These are phyloP conservation scores for Teunomyces stri DNA, from an alignment of 805 yeast genomes.

Conservation along the genomic window DNA sequence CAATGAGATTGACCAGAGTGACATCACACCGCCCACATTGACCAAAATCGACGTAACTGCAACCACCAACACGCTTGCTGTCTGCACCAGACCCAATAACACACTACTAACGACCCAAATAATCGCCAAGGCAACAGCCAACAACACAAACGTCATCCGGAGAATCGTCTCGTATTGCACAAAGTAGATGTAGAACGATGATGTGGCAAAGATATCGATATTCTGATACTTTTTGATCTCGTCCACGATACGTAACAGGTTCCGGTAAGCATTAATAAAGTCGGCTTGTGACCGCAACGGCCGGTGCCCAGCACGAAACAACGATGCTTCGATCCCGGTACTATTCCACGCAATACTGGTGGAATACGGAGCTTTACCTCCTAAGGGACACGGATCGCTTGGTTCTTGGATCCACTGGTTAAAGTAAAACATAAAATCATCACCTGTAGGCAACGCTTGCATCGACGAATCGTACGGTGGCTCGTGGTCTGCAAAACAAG, in stretches of 20 bases:
- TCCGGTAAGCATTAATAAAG: conserved; percentile 75
- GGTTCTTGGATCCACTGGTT: conserved; percentile 80
- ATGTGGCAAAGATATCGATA: conserved; percentile 76
- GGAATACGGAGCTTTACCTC: conserved; percentile 92
- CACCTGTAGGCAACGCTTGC: conserved; percentile 78
- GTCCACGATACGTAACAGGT: conserved; percentile 63
- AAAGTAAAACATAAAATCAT: conserved; percentile 69
- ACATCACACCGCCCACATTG: conserved; percentile 80
- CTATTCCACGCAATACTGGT: conserved; percentile 49
- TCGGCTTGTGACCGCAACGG: conserved; percentile 83
- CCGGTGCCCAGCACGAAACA: conserved; percentile 76
- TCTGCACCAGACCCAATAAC: conserved; percentile 63
- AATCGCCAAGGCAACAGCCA: conserved; percentile 50
- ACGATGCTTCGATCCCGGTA: conserved; percentile 49
- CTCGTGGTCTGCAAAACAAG: conserved; percentile 62
- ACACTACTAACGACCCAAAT: conserved; percentile 54
- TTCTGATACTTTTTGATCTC: conserved; percentile 45
- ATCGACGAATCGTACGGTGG: conserved; percentile 68
- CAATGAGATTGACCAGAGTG: conserved; percentile 67
- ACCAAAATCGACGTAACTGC: conserved; percentile 65
- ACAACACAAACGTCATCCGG: conserved; percentile 51
- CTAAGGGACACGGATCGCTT: conserved; percentile 90
- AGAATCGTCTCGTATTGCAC: conserved; percentile 79
- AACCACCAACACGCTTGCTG: conserved; percentile 53
- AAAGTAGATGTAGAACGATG: conserved; percentile 89